Conservation (phyloP, 1,284 basidiomycete genomes). For the Neolentinus lepideus region DNA sequence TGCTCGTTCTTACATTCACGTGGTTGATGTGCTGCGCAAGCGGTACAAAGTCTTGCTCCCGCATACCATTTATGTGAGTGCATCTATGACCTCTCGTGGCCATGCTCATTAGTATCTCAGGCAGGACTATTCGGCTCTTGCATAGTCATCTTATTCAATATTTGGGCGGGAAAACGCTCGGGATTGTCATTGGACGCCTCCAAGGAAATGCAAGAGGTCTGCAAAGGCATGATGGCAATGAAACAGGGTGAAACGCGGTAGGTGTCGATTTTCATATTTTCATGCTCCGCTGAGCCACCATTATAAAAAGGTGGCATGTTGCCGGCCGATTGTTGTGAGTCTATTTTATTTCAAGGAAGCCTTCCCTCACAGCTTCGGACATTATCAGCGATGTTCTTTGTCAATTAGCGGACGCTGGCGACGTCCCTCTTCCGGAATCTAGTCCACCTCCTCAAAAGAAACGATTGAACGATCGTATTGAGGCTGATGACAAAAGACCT, state of each 20-base stretch:
- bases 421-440: conserved; percentile 50
- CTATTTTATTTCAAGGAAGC: not conserved
- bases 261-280: conserved; percentile 8
- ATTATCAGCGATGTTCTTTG: conserved; percentile 54
- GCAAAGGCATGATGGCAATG: conserved; percentile 61
- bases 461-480: conserved; percentile 43
- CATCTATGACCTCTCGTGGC: not conserved
- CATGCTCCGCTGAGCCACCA: not conserved
- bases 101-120: conserved; percentile 11
- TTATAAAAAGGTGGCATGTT: not conserved
- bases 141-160: conserved; percentile 64
- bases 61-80: not conserved
- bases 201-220: conserved; percentile 64
- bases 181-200: conserved; percentile 46
- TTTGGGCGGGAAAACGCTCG: conserved; percentile 64
- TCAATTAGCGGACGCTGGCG: conserved; percentile 59
- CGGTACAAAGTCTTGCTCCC: conserved; percentile 12
- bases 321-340: conserved; percentile 3
- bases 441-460: conserved; percentile 47
- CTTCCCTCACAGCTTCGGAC: not conserved
- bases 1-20: conserved; percentile 53
- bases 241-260: conserved; percentile 44
- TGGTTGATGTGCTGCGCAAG: conserved; percentile 49
- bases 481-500: conserved; percentile 16
- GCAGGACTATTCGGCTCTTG: conserved; percentile 46